These are phyloP conservation scores for Coemansia sp. DNA, from an alignment of 192 early-diverging fungal genomes.

Conservation along the genomic window DNA sequence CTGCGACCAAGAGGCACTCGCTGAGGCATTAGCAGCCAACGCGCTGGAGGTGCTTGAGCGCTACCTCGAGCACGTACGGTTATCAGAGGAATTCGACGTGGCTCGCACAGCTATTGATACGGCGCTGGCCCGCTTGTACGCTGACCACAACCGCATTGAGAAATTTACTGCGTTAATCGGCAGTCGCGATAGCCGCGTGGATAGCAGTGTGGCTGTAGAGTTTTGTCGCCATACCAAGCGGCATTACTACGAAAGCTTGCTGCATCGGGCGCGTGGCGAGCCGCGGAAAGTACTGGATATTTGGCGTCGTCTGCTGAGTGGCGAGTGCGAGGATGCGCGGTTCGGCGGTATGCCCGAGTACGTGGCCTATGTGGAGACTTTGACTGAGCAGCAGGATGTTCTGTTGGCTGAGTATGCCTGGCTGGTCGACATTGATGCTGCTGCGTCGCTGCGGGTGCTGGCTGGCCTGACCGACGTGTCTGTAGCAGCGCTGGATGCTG, in stretches of 20 bases:
- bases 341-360: conserved; percentile 54
- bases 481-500: conserved; percentile 38
- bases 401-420: conserved; percentile 38
- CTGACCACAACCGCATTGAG: conserved; percentile 16
- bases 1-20: conserved; percentile 14
- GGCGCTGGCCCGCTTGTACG: conserved; percentile 39
- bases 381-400: conserved; percentile 19
- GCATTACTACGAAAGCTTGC: conserved; percentile 48
- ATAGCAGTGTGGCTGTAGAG: conserved; percentile 27
- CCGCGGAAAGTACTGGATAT: conserved; percentile 21
- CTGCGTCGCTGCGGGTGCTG: conserved; percentile 29
- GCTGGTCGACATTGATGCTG: conserved; percentile 21
- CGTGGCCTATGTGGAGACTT: conserved; percentile 17
- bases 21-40: conserved; percentile 22
- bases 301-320: conserved; percentile 40
- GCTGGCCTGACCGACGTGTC: conserved; percentile 17
- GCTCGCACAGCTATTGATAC: conserved; percentile 34
- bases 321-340: conserved; percentile 18
- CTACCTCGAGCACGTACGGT: conserved; percentile 33
- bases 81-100: not conserved
- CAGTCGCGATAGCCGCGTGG: conserved; percentile 15
- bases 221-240: conserved; percentile 21
- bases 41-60: conserved; percentile 44
- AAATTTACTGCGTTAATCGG: conserved; percentile 24
- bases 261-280: conserved; percentile 33